A percentile compares a stretch with the other conserved stretches of the same genome.
Evolutionary conservation across 2,329 filamentous ascomycete genomes (phyloP).

Genomic region (Paraconiothyrium sp.): DNA sequence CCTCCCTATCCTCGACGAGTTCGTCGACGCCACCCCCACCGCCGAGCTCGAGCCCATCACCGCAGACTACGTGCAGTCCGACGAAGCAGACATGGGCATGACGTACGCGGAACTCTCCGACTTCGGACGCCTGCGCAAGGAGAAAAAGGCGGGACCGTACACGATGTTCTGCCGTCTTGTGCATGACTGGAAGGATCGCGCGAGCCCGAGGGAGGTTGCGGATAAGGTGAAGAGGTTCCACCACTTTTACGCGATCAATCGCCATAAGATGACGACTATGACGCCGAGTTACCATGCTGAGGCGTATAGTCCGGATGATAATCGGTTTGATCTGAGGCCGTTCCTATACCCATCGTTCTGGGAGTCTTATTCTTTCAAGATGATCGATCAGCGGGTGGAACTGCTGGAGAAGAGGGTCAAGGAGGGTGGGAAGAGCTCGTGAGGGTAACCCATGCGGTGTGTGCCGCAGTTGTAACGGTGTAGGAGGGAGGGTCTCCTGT

Average conservation of each 20-base stretch:
- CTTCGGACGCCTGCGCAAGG: constrained; percentile 65
- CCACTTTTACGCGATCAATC: constrained; percentile 65
- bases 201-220: constrained; percentile 55
- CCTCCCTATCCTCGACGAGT: constrained; percentile 71
- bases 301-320: constrained; percentile 66
- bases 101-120: constrained; percentile 62
- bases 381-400: constrained; percentile 48
- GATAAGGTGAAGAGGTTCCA: constrained; percentile 58
- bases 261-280: constrained; percentile 65
- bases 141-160: constrained; percentile 63
- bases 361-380: constrained; percentile 48
- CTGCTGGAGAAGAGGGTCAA: constrained; percentile 35
- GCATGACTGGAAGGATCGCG: constrained; percentile 58
- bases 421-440: constrained; percentile 14
- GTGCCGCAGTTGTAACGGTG: neutral
- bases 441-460: neutral
- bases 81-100: constrained; percentile 64
- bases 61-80: constrained; percentile 66
- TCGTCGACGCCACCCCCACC: constrained; percentile 63
- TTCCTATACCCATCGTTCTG: constrained; percentile 56
- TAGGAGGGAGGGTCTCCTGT: neutral
- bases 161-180: constrained; percentile 64
- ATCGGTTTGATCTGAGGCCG: constrained; percentile 62
- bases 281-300: constrained; percentile 47
- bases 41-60: constrained; percentile 71